Evolutionary conservation across 306 rosid species (phyloP), one percentile per base, ranked within the genome.

Genomic region (Pyrus communis): DNA sequence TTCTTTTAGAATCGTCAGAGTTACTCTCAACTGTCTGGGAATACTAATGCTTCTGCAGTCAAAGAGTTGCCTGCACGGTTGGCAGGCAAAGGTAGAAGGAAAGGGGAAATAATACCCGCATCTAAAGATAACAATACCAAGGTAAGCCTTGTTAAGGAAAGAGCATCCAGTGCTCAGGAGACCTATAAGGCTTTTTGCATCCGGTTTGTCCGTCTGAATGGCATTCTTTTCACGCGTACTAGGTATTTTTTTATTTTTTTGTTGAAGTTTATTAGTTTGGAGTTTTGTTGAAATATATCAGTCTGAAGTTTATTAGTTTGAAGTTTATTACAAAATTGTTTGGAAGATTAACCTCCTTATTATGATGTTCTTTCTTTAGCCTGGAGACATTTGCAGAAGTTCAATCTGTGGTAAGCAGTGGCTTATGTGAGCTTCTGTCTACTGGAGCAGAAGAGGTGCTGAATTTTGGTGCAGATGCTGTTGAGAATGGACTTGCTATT

Each of bases 161-260:
- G 80, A 79, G 78, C 71, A 57, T 82, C 84, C 63, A 77, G 78
- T 65, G n/a, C 76, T 55, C 87, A 73, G 43, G 96, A 87, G 58
- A 86, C 77, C 4, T 87, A 79, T 80, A 92, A 89, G 79, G 71
- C 84, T 73, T 92, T 95, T 70, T 88, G 91, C 84, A 86, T 86
- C 43, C 81, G 89, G 62, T 88, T 91, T 86, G 88, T 95, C 70
- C 99, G 99, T 77, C 89, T 95, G 80, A 95, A 88, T 87, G 99
- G 99, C 78, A 91, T 92, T 74, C 86, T 95, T 75, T 92, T 95
- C 83, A 92, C 97, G 1, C 97, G 93, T 33, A 95, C 99, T 35
- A 95, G 99, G 99, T 82, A 88, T 40, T 27, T 75, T 71, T 42
- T 66, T 30, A 2, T 3, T 1, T 35, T 35, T 35, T 51, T 4